phyloP scores from a whole-genome alignment of 805 yeast species.

The Candida cerambycidarum region DNA sequence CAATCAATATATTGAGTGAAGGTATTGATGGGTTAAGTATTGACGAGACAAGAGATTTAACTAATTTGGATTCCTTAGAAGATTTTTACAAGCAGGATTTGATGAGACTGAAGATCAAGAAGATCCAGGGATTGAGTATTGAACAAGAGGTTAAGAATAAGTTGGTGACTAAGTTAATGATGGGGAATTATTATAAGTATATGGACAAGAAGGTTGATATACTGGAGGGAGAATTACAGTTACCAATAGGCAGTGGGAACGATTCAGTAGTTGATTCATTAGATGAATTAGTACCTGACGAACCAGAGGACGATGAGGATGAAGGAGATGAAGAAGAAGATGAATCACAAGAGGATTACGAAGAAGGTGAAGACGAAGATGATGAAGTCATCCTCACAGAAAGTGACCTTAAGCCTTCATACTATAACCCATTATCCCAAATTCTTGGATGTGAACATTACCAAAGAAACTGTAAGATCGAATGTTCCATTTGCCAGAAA shows the following conservation, averaged over 20 bases:
- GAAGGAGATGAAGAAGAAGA: constrained; percentile 9
- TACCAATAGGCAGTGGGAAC: constrained; percentile 1
- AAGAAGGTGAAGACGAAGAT: constrained; percentile 9
- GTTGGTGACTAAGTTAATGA: constrained; percentile 64
- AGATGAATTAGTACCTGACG: background rate
- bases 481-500: constrained; percentile 68
- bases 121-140: constrained; percentile 40
- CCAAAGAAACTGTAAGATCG: constrained; percentile 77
- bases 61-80: constrained; percentile 34
- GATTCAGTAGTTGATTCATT: background rate
- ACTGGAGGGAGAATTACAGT: background rate
- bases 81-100: constrained; percentile 40
- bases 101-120: constrained; percentile 50
- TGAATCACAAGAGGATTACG: background rate
- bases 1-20: background rate
- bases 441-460: constrained; percentile 81
- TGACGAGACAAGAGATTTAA: constrained; percentile 35
- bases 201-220: constrained; percentile 30
- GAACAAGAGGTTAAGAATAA: constrained; percentile 45
- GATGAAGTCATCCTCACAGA: constrained; percentile 50
- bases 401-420: constrained; percentile 50
- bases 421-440: constrained; percentile 39
- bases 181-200: constrained; percentile 61
- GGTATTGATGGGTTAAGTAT: constrained; percentile 38
- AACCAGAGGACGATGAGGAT: constrained; percentile 1